These are phyloP conservation scores for Tetrahymena borealis DNA, from an alignment of 73 alveolate genomes.

Conservation along the genomic window DNA sequence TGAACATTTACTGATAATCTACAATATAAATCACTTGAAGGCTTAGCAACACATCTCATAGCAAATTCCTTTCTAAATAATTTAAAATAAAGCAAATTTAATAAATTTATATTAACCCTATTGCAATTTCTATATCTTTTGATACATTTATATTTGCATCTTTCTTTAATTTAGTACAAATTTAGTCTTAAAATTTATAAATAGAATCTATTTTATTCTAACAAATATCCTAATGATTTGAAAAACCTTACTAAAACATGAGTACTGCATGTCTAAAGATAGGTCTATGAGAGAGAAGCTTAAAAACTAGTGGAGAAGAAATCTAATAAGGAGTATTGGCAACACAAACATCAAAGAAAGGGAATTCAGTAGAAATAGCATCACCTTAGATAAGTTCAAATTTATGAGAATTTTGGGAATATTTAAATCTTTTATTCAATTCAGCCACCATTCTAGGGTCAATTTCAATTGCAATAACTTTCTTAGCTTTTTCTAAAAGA, in stretches of 20 bases:
- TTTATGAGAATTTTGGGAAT: conserved; percentile 79
- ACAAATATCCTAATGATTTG: too few species aligned
- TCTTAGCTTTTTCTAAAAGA: conserved; percentile 84
- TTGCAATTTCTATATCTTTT: too few species aligned
- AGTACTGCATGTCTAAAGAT: conserved; percentile 94
- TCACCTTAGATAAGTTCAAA: conserved; percentile 92
- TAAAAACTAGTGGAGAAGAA: conserved; percentile 95
- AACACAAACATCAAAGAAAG: conserved; percentile 96
- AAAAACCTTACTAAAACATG: conserved; percentile 68
- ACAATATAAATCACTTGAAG: conserved; percentile 95
- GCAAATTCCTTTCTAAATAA: conserved; percentile 85
- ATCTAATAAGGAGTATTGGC: conserved; percentile 97
- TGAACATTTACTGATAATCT: conserved; percentile 93
- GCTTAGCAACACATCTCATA: conserved; percentile 96
- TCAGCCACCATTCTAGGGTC: conserved; percentile 98
- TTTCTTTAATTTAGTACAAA: too few species aligned
- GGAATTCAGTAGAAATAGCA: conserved; percentile 85
- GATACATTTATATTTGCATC: too few species aligned
- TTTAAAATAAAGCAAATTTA: background rate
- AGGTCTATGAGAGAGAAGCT: conserved; percentile 93
- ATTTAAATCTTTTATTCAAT: conserved; percentile 85
- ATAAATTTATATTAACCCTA: background rate
- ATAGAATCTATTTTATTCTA: too few species aligned
- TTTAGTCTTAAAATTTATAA: too few species aligned
- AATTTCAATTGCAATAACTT: conserved; percentile 93